Evolutionary conservation across 805 yeast species (phyloP).

Genomic region (Priceomyces castillae): DNA sequence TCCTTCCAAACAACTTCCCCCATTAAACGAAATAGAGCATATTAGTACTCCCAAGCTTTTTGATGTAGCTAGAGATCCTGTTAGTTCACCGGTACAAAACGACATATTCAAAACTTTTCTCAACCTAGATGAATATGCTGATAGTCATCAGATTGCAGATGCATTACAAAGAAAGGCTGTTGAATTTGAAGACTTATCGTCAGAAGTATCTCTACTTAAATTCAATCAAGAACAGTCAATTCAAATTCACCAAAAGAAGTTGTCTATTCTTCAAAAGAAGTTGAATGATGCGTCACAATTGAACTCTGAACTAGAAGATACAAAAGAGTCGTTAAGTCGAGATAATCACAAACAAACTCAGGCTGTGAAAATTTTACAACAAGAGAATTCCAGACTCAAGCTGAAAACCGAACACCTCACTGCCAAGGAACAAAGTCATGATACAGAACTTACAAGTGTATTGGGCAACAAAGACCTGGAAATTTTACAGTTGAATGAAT

Average conservation of each 20-base stretch:
- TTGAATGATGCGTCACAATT: slow-evolving; percentile 18
- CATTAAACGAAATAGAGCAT: slow-evolving; percentile 41
- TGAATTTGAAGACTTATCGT: slow-evolving; percentile 26
- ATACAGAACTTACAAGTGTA: slow-evolving; percentile 10
- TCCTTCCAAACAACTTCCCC: slow-evolving; percentile 41
- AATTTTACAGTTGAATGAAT: slow-evolving; percentile 25
- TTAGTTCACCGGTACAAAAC: slow-evolving; percentile 14
- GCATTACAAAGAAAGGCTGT: slow-evolving; percentile 23
- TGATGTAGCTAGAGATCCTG: slow-evolving; percentile 37
- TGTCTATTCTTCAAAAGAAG: slow-evolving; percentile 19
- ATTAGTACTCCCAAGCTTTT: slow-evolving; percentile 42
- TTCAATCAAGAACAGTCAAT: slow-evolving; percentile 34
- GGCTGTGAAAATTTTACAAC: slow-evolving; percentile 13
- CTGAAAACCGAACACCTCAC: slow-evolving; percentile 17
- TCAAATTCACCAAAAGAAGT: slow-evolving; percentile 24
- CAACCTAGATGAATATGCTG: slow-evolving; percentile 19
- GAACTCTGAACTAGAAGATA: slow-evolving; percentile 18
- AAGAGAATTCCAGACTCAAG: slow-evolving; percentile 13
- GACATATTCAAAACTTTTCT: slow-evolving; percentile 15
- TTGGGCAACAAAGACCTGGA: slow-evolving; percentile 20
- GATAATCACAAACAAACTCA: slow-evolving; percentile 12
- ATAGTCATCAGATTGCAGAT: slow-evolving; percentile 14
- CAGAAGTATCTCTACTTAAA: slow-evolving; percentile 31
- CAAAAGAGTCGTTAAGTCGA: slow-evolving; percentile 14
- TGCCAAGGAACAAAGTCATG: slow-evolving; percentile 10